Evolutionary conservation across 495 filamentous ascomycete genomes (phyloP).

Genomic region (Penicillium egyptiacum): DNA sequence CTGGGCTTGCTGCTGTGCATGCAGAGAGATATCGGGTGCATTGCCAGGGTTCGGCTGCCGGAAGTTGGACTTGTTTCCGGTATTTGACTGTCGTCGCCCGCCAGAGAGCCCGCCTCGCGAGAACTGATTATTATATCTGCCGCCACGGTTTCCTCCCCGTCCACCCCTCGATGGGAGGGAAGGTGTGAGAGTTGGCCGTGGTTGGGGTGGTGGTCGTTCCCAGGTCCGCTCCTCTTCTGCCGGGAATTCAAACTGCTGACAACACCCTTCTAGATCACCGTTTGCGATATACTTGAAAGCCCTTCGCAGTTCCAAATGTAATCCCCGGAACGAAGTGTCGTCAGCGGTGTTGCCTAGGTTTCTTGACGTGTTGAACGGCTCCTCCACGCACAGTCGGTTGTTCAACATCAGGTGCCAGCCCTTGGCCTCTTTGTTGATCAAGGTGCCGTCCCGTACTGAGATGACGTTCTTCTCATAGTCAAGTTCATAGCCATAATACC

Average conservation of each 20-base stretch:
- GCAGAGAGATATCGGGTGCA: slow-evolving; percentile 44
- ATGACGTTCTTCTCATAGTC: slow-evolving; percentile 83
- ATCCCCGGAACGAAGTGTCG: slow-evolving; percentile 84
- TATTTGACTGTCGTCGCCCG: slow-evolving; percentile 56
- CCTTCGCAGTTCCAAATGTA: slow-evolving; percentile 84
- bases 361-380: slow-evolving; percentile 91
- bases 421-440: slow-evolving; percentile 84
- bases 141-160: slow-evolving; percentile 58
- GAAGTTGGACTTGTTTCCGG: slow-evolving; percentile 42
- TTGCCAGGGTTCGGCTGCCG: slow-evolving; percentile 35
- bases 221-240: slow-evolving; percentile 76
- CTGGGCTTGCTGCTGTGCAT: slow-evolving; percentile 51
- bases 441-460: slow-evolving; percentile 80
- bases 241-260: slow-evolving; percentile 81
- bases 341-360: slow-evolving; percentile 97
- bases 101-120: slow-evolving; percentile 43
- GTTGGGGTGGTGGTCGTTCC: slow-evolving; percentile 66
- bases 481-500: slow-evolving; percentile 89
- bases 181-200: slow-evolving; percentile 58
- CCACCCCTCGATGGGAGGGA: slow-evolving; percentile 49
- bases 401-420: slow-evolving; percentile 74
- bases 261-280: slow-evolving; percentile 74
- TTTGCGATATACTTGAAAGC: slow-evolving; percentile 80
- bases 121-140: slow-evolving; percentile 51
- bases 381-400: slow-evolving; percentile 89